Conservation (phyloP, 2,329 filamentous ascomycete genomes). For the Hawksworthiomyces lignivorus region DNA sequence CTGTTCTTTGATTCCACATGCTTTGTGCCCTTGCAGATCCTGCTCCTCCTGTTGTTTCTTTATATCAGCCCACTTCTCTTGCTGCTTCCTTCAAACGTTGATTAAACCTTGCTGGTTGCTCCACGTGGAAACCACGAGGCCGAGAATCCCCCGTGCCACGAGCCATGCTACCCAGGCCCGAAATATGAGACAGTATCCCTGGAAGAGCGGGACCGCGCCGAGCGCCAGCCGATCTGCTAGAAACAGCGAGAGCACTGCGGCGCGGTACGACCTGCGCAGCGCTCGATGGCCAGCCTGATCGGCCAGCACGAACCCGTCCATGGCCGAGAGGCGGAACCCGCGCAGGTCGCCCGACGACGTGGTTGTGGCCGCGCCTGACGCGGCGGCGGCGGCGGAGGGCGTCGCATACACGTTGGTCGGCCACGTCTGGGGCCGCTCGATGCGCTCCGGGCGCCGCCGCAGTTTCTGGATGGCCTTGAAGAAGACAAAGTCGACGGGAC, state of each 20-base stretch:
- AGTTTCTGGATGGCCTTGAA: constrained; percentile 39
- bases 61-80: no score
- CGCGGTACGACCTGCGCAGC: constrained; percentile 24
- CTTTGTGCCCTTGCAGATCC: no score
- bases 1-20: no score
- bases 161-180: constrained; percentile 27
- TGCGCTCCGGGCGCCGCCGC: constrained; percentile 32
- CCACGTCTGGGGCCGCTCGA: constrained; percentile 31
- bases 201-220: constrained; percentile 28
- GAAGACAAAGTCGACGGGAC: constrained; percentile 28
- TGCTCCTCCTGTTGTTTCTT: no score
- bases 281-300: constrained; percentile 17
- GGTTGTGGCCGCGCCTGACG: not conserved
- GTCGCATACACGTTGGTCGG: not conserved
- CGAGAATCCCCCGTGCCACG: constrained; percentile 12
- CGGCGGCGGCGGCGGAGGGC: not conserved
- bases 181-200: constrained; percentile 24
- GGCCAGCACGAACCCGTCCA: constrained; percentile 41
- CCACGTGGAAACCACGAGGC: no score
- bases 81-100: no score
- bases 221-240: constrained; percentile 34
- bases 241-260: constrained; percentile 33
- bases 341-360: constrained; percentile 32
- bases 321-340: constrained; percentile 39
- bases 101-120: no score